phyloP scores from a whole-genome alignment of 2,329 filamentous ascomycete genomes.

The Plectosphaerella cucumerina region DNA sequence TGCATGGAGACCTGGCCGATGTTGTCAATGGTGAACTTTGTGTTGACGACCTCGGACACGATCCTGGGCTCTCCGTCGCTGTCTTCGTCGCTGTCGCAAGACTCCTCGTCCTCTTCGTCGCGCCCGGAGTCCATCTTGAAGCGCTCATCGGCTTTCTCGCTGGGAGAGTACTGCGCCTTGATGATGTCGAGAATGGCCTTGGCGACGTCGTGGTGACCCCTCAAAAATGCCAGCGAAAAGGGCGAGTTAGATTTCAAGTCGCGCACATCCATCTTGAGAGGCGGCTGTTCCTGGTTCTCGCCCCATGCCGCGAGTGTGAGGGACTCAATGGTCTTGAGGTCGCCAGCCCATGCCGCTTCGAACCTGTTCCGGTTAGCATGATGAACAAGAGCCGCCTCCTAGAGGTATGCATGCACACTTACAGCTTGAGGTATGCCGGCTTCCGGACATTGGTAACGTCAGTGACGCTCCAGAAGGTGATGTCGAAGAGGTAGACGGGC shows the following conservation, averaged over 20 bases:
- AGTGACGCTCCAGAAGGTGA: slow-evolving; percentile 47
- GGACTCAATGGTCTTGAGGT: slow-evolving; percentile 60
- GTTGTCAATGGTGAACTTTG: slow-evolving; percentile 71
- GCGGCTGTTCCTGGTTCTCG: slow-evolving; percentile 45
- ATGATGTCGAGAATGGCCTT: slow-evolving; percentile 66
- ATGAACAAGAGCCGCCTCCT: not conserved
- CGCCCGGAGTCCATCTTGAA: slow-evolving; percentile 40
- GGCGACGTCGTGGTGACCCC: slow-evolving; percentile 61
- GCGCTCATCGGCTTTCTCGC: slow-evolving; percentile 45
- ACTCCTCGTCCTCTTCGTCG: slow-evolving; percentile 29
- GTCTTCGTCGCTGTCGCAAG: slow-evolving; percentile 25
- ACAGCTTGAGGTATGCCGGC: slow-evolving; percentile 60
- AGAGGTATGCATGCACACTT: slow-evolving; percentile 33
- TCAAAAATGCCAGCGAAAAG: slow-evolving; percentile 64
- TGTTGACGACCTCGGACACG: slow-evolving; percentile 53
- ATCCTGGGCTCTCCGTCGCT: slow-evolving; percentile 36
- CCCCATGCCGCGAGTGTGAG: slow-evolving; percentile 60
- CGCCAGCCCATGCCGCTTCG: slow-evolving; percentile 69
- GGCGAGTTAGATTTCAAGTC: slow-evolving; percentile 51
- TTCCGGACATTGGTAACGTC: slow-evolving; percentile 52
- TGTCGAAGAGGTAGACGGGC: slow-evolving; percentile 40
- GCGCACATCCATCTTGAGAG: slow-evolving; percentile 58
- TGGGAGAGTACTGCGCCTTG: slow-evolving; percentile 61
- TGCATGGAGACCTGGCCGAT: slow-evolving; percentile 65
- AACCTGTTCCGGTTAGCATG: slow-evolving; percentile 43